phyloP scores from a whole-genome alignment of 1,284 basidiomycete genomes.

The Melanopsichium pennsylvanicum region DNA sequence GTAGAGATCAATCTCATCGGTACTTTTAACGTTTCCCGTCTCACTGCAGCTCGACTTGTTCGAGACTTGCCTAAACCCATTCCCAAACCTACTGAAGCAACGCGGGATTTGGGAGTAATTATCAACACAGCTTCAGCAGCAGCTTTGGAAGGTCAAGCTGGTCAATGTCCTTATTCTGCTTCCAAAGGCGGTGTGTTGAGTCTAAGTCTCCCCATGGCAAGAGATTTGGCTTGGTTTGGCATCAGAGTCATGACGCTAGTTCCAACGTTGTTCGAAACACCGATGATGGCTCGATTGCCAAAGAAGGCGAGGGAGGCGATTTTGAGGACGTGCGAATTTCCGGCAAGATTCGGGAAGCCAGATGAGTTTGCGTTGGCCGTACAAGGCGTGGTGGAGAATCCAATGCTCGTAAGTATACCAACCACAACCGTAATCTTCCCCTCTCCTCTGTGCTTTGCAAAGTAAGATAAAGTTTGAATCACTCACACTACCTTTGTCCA shows the following conservation, averaged over 20 bases:
- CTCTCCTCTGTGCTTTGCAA: too few species aligned
- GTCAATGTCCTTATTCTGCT: slow-evolving; percentile 63
- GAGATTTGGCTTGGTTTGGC: slow-evolving; percentile 65
- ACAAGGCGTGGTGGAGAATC: slow-evolving; percentile 56
- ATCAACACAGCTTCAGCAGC: slow-evolving; percentile 63
- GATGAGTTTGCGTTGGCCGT: slow-evolving; percentile 63
- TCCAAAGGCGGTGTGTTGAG: slow-evolving; percentile 64
- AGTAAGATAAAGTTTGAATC: too few species aligned
- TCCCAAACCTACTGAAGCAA: slow-evolving; percentile 28
- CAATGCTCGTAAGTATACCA: slow-evolving; percentile 54
- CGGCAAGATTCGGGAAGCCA: slow-evolving; percentile 56
- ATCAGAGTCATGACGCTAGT: slow-evolving; percentile 58
- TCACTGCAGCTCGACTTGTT: slow-evolving; percentile 63
- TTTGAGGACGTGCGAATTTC: slow-evolving; percentile 35
- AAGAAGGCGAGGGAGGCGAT: slow-evolving; percentile 28
- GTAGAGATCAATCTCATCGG: slow-evolving; percentile 59
- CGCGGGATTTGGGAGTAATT: slow-evolving; percentile 65
- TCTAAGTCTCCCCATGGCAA: slow-evolving; percentile 65
- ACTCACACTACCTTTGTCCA: too few species aligned
- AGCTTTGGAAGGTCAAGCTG: slow-evolving; percentile 66
- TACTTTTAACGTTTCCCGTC: slow-evolving; percentile 65
- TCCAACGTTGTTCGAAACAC: slow-evolving; percentile 64
- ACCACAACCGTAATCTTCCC: too few species aligned
- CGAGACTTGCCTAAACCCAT: slow-evolving; percentile 43
- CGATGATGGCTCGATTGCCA: slow-evolving; percentile 63